Evolutionary conservation across 345 rosid species (phyloP).

Genomic region (Triadica sebifera): DNA sequence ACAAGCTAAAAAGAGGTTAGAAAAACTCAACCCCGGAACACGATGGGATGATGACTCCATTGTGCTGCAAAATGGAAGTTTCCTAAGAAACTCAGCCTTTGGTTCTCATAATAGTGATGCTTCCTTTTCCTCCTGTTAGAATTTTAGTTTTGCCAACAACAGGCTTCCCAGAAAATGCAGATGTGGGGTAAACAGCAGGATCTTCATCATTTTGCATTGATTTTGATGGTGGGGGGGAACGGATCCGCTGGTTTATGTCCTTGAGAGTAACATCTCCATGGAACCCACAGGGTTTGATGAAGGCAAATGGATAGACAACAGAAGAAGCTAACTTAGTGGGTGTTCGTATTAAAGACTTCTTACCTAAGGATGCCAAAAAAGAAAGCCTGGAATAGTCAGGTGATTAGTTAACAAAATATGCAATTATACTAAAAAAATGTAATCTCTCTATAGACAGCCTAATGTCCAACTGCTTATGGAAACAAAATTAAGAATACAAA

Average conservation of each 20-base stretch:
- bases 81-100: conserved; percentile 49
- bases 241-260: conserved; percentile 89
- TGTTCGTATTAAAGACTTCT: conserved; percentile 58
- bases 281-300: conserved; percentile 87
- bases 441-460: not conserved
- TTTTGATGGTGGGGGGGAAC: conserved; percentile 57
- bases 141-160: conserved; percentile 96
- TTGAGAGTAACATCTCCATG: conserved; percentile 90
- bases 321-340: conserved; percentile 79
- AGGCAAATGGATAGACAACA: conserved; percentile 82
- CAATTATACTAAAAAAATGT: conserved; percentile 11
- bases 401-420: not conserved
- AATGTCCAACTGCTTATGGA: not conserved
- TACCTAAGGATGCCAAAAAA: conserved; percentile 43
- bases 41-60: conserved; percentile 11
- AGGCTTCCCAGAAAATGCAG: conserved; percentile 98
- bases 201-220: conserved; percentile 54
- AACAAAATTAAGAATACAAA: not conserved
- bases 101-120: conserved; percentile 96
- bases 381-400: conserved; percentile 1
- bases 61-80: conserved; percentile 22
- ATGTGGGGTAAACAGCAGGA: conserved; percentile 64
- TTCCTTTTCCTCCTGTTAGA: conserved; percentile 98
- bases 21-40: conserved; percentile 13
- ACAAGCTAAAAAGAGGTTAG: not conserved